phyloP scores from a whole-genome alignment of 768 basidiomycete genomes.

The Mycena maculata region DNA sequence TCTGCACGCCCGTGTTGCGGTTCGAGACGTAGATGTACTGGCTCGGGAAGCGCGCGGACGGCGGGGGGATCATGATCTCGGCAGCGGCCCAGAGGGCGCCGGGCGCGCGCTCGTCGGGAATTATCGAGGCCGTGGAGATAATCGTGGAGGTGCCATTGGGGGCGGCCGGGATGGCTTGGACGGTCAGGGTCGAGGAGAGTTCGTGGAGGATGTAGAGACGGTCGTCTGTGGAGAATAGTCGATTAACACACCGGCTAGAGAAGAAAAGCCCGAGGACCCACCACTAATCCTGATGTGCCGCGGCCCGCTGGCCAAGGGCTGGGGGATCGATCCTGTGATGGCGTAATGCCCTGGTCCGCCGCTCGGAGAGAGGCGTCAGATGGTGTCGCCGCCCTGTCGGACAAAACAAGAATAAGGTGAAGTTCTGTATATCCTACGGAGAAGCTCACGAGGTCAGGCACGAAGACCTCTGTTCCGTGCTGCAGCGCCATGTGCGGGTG shows the following conservation, averaged over 20 bases:
- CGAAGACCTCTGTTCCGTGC: conserved; percentile 65
- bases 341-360: conserved; percentile 56
- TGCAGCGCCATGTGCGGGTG: conserved; percentile 77
- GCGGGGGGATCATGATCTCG: conserved; percentile 58
- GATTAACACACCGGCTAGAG: neutral
- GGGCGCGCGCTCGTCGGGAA: conserved; percentile 51
- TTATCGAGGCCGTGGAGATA: conserved; percentile 52
- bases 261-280: conserved; percentile 32
- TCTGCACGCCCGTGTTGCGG: conserved; percentile 53
- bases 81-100: conserved; percentile 54
- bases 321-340: conserved; percentile 71
- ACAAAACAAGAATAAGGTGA: neutral
- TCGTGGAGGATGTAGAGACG: conserved; percentile 59
- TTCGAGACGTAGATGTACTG: conserved; percentile 60
- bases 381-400: conserved; percentile 70
- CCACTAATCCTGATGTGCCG: conserved; percentile 58
- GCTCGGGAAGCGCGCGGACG: conserved; percentile 47
- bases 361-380: conserved; percentile 70
- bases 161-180: conserved; percentile 53
- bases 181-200: conserved; percentile 55
- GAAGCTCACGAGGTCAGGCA: conserved; percentile 70
- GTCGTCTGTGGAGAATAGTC: conserved; percentile 46
- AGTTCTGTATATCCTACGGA: neutral
- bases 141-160: conserved; percentile 55
- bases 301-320: conserved; percentile 74